Evolutionary conservation across 2,329 filamentous ascomycete species (phyloP).

Genomic region (Polytolypa hystricis): DNA sequence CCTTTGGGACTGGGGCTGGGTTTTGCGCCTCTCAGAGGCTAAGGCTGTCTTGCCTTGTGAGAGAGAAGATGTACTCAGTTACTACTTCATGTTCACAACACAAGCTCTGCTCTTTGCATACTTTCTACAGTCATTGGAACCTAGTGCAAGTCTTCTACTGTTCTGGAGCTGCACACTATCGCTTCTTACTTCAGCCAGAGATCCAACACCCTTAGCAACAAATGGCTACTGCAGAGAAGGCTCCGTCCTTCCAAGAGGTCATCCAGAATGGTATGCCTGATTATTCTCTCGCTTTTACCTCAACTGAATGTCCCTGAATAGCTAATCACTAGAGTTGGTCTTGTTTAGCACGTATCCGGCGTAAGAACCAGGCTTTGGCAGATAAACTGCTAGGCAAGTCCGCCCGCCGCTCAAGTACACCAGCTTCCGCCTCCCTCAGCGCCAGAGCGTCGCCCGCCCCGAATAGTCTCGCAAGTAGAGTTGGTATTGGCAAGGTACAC

Average conservation of each 20-base stretch:
- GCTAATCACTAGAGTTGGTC: slow-evolving; percentile 1
- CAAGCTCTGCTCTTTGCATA: too few relatives aligned
- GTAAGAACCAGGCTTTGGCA: slow-evolving; percentile 46
- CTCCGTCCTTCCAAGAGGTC: slow-evolving; percentile 40
- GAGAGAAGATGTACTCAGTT: too few relatives aligned
- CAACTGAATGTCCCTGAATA: background rate
- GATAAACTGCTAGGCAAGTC: slow-evolving; percentile 48
- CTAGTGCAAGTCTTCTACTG: too few relatives aligned
- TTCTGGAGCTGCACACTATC: too few relatives aligned
- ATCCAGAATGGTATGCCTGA: slow-evolving; percentile 35
- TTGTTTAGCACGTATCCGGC: slow-evolving; percentile 39
- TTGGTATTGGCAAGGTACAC: slow-evolving; percentile 45
- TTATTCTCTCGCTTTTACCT: slow-evolving; percentile 4
- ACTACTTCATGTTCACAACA: too few relatives aligned
- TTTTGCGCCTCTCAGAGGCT: too few relatives aligned
- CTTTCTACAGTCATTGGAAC: too few relatives aligned
- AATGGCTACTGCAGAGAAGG: slow-evolving; percentile 29
- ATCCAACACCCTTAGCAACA: too few relatives aligned
- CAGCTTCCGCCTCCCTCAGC: slow-evolving; percentile 27
- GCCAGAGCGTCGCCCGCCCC: slow-evolving; percentile 33
- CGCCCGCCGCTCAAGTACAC: slow-evolving; percentile 38
- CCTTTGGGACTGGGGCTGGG: too few relatives aligned
- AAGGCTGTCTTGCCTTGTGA: too few relatives aligned
- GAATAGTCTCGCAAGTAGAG: slow-evolving; percentile 46
- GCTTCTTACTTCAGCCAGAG: too few relatives aligned